These are phyloP conservation scores for Tolypocladium sp. DNA, from an alignment of 2,329 filamentous ascomycete species.

Conservation along the genomic window DNA sequence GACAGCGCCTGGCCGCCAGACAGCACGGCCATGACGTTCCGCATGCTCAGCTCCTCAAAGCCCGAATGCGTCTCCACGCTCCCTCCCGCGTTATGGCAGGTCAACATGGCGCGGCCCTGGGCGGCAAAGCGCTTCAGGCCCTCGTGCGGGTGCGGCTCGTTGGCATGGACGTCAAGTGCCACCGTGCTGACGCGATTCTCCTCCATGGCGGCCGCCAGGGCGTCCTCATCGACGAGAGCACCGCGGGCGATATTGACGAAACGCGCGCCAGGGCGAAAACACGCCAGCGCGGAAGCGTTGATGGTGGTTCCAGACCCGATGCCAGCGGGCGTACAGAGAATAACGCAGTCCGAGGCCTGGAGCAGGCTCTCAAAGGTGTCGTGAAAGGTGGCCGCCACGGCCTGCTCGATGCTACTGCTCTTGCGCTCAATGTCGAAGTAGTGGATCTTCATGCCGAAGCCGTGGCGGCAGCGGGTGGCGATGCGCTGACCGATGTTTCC, in stretches of 20 bases:
- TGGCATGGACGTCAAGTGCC: constrained; percentile 55
- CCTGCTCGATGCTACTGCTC: constrained; percentile 28
- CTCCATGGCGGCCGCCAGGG: constrained; percentile 50
- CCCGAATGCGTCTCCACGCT: constrained; percentile 57
- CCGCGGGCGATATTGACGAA: constrained; percentile 61
- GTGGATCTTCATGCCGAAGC: constrained; percentile 58
- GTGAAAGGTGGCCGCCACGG: constrained; percentile 39
- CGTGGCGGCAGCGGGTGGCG: constrained; percentile 39
- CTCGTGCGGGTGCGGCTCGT: constrained; percentile 46
- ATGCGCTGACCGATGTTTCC: constrained; percentile 57
- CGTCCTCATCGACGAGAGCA: constrained; percentile 55
- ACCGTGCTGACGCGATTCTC: constrained; percentile 37
- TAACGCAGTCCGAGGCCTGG: constrained; percentile 44
- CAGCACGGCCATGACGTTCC: constrained; percentile 55
- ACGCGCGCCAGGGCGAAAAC: constrained; percentile 44
- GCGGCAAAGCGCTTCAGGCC: constrained; percentile 31
- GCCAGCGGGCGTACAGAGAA: constrained; percentile 50
- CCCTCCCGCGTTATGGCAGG: constrained; percentile 60
- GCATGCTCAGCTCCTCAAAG: constrained; percentile 58
- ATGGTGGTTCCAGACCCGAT: constrained; percentile 32
- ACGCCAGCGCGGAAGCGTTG: constrained; percentile 32
- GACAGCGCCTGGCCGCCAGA: constrained; percentile 42
- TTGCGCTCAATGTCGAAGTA: constrained; percentile 53
- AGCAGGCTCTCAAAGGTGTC: constrained; percentile 42
- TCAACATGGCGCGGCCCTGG: constrained; percentile 42